A percentile compares a stretch with the other conserved stretches of the same genome.
These are phyloP conservation scores for Anisodus acutangulus DNA, from an alignment of 257 asterid genomes.

Conservation along the genomic window DNA sequence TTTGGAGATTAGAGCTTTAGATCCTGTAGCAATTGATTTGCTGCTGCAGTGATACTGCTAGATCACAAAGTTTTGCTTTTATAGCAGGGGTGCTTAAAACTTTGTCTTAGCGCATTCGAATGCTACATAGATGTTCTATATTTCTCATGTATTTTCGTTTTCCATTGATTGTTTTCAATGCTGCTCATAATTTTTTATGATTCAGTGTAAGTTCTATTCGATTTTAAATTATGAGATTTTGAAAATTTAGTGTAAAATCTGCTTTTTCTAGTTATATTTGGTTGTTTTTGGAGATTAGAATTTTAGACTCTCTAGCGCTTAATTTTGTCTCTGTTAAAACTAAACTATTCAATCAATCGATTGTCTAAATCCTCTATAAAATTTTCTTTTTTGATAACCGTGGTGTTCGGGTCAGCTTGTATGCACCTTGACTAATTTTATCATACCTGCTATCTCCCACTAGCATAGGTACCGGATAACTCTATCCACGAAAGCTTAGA, in stretches of 20 bases:
- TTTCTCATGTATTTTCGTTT: too few species aligned
- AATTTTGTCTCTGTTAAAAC: not conserved
- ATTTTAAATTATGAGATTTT: too few species aligned
- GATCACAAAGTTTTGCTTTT: not conserved
- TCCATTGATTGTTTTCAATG: not conserved
- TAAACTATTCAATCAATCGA: constrained; percentile 7
- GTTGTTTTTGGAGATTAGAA: not conserved
- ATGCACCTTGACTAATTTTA: not conserved
- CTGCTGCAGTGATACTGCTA: not conserved
- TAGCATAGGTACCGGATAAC: not conserved
- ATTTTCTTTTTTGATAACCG: not conserved
- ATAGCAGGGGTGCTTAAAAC: too few species aligned
- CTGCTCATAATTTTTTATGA: not conserved
- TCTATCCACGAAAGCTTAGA: not conserved
- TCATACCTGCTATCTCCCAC: not conserved
- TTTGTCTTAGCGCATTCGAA: too few species aligned
- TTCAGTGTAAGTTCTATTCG: too few species aligned
- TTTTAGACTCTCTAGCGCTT: not conserved
- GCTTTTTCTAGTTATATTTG: not conserved
- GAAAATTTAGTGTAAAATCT: too few species aligned
- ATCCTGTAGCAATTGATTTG: not conserved
- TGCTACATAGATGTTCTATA: too few species aligned
- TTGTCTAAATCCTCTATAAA: constrained; percentile 7
- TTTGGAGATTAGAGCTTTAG: not conserved
- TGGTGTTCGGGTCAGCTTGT: not conserved